phyloP scores from a whole-genome alignment of 169 alveolate species.

The Neospora caninum region DNA sequence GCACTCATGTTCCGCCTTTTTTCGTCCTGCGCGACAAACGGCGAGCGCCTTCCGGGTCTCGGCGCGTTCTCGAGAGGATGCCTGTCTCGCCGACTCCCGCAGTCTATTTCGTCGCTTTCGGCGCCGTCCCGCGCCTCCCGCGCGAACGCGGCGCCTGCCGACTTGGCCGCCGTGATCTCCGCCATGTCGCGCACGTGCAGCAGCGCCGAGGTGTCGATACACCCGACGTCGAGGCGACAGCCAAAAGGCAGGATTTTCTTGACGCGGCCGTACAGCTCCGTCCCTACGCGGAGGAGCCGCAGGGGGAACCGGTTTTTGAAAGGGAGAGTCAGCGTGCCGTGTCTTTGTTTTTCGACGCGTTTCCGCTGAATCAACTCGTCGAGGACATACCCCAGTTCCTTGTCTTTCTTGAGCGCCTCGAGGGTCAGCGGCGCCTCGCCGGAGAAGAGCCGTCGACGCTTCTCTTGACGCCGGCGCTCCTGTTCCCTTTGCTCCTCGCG shows the following conservation, averaged over 20 bases:
- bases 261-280: slow-evolving; percentile 31
- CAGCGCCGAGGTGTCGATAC: slow-evolving; percentile 46
- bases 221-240: slow-evolving; percentile 64
- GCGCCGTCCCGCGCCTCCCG: no score
- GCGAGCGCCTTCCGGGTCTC: background rate
- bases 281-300: background rate
- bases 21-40: background rate
- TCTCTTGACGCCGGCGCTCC: background rate
- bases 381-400: background rate
- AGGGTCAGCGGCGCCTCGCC: background rate
- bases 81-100: background rate
- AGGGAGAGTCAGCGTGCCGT: background rate
- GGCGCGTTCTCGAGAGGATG: background rate
- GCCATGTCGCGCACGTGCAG: slow-evolving; percentile 58
- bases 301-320: background rate
- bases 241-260: slow-evolving; percentile 14
- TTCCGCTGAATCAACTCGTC: background rate
- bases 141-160: slow-evolving; percentile 13
- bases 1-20: background rate
- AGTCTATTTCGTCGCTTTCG: no score
- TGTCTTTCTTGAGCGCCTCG: background rate
- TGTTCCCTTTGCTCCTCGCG: slow-evolving; percentile 5
- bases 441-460: background rate
- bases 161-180: background rate
- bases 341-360: background rate